Evolutionary conservation across 2,329 filamentous ascomycete genomes (phyloP), one percentile per base, ranked within the genome.

Genomic region (Fusarium humuli): DNA sequence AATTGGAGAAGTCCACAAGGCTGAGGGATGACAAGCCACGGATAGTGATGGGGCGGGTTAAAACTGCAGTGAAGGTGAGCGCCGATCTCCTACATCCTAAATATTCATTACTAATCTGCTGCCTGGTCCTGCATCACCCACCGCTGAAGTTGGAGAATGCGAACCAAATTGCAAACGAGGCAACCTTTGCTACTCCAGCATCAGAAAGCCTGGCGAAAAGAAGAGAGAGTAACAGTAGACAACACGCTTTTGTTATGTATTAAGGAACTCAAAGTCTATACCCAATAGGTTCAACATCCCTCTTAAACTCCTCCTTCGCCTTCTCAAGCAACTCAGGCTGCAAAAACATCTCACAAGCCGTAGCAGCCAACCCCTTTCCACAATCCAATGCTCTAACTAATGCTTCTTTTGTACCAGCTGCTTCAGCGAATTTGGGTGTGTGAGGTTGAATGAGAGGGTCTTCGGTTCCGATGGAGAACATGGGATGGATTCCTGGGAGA

Each of bases 21-120:
- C 10, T 13, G 29, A 30, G 29, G 12, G 29, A 13, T 13, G 12
- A 13, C 6, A 10, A 10, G 29, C 10, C 3, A 13, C 4, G 5
- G 12, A 13, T 30, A 5, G 29, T 30, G 10, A 30, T 7, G 32
- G 32, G 16, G 32, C 1, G 32, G 32, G 32, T 10, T 18, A 37
- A 37, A 37, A 37, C 18, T 37, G 32, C 32, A 37, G 32, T 34
- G 32, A 30, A 23, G 23, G 6, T 5, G 23, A 5, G 23, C 23
- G 25, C 74, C 85, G 94, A 78, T 92, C 94, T 62, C 89, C 99
- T 77, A 90, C 91, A 74, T 91, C 91, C 61, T 96, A 99, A 82
- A 90, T 99, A 75, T 94, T 96, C 77, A 92, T 98, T 77, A 92
- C 95, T 80, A 97, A 27, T 27, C 7, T 97, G 78, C 85, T 99